Evolutionary conservation across 2,329 filamentous ascomycete genomes (phyloP).

Genomic region (Venturia aucupariae): DNA sequence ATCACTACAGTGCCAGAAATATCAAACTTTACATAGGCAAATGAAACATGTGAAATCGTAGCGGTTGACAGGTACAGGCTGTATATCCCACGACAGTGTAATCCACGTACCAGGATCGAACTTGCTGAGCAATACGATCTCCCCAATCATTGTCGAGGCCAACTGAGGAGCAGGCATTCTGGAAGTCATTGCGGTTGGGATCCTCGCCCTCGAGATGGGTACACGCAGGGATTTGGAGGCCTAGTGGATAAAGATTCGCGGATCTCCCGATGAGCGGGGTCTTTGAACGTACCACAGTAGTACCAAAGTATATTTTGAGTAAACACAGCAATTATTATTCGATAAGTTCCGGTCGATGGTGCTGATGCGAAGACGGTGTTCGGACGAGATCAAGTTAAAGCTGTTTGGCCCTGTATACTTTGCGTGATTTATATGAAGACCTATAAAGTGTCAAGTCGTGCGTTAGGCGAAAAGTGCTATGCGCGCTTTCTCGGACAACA

Average conservation of each 20-base stretch:
- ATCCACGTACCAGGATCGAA: not conserved
- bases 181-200: not conserved
- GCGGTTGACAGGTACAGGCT: not conserved
- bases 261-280: conserved; percentile 5
- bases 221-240: not conserved
- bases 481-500: not conserved
- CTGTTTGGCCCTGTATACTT: not conserved
- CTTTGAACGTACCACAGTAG: not conserved
- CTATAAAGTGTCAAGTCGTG: too few relatives aligned
- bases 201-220: not conserved
- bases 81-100: not conserved
- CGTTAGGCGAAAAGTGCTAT: not conserved
- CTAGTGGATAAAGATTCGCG: not conserved
- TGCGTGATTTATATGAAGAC: not conserved
- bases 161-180: not conserved
- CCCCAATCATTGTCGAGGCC: not conserved
- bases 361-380: not conserved
- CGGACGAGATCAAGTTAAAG: not conserved
- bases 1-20: not conserved
- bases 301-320: too few relatives aligned
- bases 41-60: not conserved
- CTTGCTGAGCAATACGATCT: not conserved
- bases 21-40: not conserved
- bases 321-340: not conserved
- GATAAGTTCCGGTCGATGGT: not conserved